Evolutionary conservation across 148 eudicot genomes (phyloP).

Genomic region (Rhododendron simsii): DNA sequence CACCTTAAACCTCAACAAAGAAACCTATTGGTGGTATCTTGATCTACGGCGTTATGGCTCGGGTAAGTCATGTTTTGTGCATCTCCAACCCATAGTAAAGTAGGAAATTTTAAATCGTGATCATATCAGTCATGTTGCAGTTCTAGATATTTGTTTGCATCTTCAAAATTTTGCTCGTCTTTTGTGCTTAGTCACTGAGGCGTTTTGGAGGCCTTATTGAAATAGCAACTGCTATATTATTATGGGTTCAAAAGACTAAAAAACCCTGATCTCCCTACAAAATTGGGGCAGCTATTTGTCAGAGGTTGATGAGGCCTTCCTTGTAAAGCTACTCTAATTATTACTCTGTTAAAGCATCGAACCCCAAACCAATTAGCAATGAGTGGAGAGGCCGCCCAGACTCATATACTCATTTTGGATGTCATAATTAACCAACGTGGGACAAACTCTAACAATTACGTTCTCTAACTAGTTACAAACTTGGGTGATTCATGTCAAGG

Average conservation of each 20-base stretch:
- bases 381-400: too few species aligned
- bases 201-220: background rate
- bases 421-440: too few species aligned
- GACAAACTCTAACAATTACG: too few species aligned
- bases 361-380: too few species aligned
- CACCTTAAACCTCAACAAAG: constrained; percentile 70
- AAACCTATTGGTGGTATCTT: constrained; percentile 98
- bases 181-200: background rate
- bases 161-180: background rate
- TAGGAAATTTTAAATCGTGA: background rate
- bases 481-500: background rate
- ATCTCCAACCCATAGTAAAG: background rate
- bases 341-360: background rate
- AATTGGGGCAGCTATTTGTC: background rate
- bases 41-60: constrained; percentile 99
- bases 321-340: background rate
- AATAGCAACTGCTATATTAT: background rate
- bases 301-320: background rate
- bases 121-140: background rate
- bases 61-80: constrained; percentile 39
- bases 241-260: background rate
- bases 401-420: too few species aligned
- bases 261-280: background rate
- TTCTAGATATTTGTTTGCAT: background rate
- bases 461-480: constrained; percentile 3